Base-by-base conservation (phyloP, 441 rosid species). In the Adansonia madagascariensis region DNA sequence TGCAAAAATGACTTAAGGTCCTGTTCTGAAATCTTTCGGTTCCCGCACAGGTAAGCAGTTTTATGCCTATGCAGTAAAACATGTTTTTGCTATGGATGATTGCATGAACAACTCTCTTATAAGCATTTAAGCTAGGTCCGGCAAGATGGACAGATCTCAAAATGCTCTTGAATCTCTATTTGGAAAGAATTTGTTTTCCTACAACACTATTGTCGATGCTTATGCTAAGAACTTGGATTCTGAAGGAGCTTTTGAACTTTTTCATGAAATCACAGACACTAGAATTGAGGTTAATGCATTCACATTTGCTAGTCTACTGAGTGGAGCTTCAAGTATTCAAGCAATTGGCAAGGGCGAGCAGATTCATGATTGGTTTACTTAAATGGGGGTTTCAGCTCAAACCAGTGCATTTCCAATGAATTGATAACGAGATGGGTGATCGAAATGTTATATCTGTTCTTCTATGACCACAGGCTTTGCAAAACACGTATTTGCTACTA, bases 381-480 rank as follows among this genome's bases (percentile, higher is more conserved):
- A 90, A 86, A 82, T 84, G 86, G 8, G 90, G 90, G 59, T 79
- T 85, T 53, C 69, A 82, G 1, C 39, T 75, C 79, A 50, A 88
- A 87, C 64, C 78, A 75, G n/a, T 81, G 76, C 6, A 74, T 89
- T 56, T 85, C 79, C 46, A 91, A 89, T 60, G 89, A 91, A 75
- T 78, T 90, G 75, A 85, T 89, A 69, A 63, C 82, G 70, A 85
- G 73, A 86, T 82, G 87, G 77, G 41, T 56, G 80, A 85, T 80
- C 80, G 78, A 43, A 90, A 88, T 77, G 86, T 91, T 71, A 85
- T 86, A 75, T 79, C 4, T 91, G 92, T 90, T 89, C 94, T 75
- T 85, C 92, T 8, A 90, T 89, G 90, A 85, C 90, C 39, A 79
- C 89, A 14, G 96, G 91, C 43, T 89, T 87, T 27, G 86, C 92